Evolutionary conservation across 441 rosid species (phyloP), one percentile per base, ranked within the genome.

Genomic region (Eutrema salsugineum): DNA sequence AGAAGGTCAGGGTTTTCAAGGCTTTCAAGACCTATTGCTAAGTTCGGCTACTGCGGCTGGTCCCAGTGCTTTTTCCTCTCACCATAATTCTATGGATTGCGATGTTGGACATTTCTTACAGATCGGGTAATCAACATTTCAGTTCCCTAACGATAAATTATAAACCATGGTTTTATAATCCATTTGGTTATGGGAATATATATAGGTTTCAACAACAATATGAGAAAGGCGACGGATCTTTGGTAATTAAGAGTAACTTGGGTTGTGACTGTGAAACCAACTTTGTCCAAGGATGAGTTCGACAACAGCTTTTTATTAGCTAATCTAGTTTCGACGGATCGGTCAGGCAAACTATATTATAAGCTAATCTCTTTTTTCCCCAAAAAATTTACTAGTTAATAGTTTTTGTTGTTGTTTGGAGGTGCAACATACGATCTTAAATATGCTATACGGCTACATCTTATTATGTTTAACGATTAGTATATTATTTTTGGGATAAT

Each of bases 271-370:
- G 14, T 40, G 65, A 62, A 75, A 86, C 90, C 65, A 86, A 86
- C 81, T 84, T 88, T 84, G 78, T 81, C 55, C 82, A 88, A 35
- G 93, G 85, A 69, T 84, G 91, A 90, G 77, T 83, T 57, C 79
- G 75, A 40, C 82, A 69, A 83, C 49, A 69, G 82, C 49, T 24
- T 60, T 9, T 15, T 56, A 17, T 56, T 33, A 43, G 16, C 61
- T 56, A 15, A 39, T 39, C 2, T 17, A 17, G 22, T 15, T 22
- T 16, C 24, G 22, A 16, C 6, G 24, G 8, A 55, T n/a, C 10
- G n/a, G 53, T 24, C 49, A 44, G n/a, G 20, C 39, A 61, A 61
- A 3, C 28, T 14, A 44, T 14, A 44, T 15, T 17, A 28, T 33
- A 61, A 61, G 51, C 22, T 62, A 16, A 12, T 50, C 16, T 30